Percentiles rank a stretch among this genome's conserved stretches.
These are phyloP conservation scores for Suhomyces emberorum DNA, from an alignment of 805 yeast species.

Conservation along the genomic window DNA sequence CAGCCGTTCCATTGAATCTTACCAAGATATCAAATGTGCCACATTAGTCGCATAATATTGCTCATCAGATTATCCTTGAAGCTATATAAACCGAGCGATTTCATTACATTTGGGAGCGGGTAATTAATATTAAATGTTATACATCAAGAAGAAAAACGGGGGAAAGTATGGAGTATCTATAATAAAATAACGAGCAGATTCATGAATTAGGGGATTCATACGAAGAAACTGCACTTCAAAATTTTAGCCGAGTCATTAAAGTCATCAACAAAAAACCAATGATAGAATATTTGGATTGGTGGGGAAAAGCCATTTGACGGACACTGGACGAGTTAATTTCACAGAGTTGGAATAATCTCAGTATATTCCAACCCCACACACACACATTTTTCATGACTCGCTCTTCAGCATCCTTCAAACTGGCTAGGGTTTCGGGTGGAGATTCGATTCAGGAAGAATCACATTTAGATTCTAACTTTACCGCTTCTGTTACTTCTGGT, in stretches of 20 bases:
- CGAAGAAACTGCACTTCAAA: not conserved
- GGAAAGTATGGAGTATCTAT: slow-evolving; percentile 5
- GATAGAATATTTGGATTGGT: no score
- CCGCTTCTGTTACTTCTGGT: not conserved
- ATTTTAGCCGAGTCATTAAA: slow-evolving; percentile 4
- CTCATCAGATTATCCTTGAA: no score
- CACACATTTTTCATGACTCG: slow-evolving; percentile 14
- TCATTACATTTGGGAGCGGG: no score
- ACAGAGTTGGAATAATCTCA: slow-evolving; percentile 6
- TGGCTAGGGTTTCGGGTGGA: not conserved
- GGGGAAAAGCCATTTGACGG: no score
- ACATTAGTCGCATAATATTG: no score
- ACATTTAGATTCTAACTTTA: not conserved
- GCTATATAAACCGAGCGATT: no score
- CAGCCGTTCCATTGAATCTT: no score
- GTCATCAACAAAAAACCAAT: slow-evolving; percentile 1
- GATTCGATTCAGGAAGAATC: not conserved
- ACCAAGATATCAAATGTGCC: no score
- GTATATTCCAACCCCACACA: slow-evolving; percentile 13
- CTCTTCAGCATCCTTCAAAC: no score
- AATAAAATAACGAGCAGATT: not conserved
- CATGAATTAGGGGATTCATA: not conserved
- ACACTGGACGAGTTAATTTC: slow-evolving; percentile 2
- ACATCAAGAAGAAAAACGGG: slow-evolving; percentile 1
- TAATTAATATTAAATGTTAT: slow-evolving; percentile 1